Evolutionary conservation across 2,329 filamentous ascomycete genomes (phyloP).

Genomic region (Colletotrichum sp.): DNA sequence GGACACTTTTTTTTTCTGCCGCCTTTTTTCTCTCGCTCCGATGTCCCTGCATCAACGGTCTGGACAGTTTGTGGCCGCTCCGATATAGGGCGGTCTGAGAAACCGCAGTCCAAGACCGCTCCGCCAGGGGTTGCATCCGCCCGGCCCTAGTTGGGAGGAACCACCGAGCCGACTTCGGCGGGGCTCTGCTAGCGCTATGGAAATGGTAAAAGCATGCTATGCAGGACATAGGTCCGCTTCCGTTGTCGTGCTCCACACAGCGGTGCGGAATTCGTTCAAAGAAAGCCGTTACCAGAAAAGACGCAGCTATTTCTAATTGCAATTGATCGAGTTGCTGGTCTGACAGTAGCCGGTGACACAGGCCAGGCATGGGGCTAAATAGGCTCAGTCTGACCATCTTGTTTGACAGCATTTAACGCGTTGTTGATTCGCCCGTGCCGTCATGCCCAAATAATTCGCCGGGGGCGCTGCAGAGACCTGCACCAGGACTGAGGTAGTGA

Average conservation of each 20-base stretch:
- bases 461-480: background rate
- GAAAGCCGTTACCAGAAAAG: background rate
- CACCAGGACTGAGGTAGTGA: background rate
- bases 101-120: background rate
- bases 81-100: conserved; percentile 21
- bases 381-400: background rate
- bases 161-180: conserved; percentile 22
- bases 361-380: background rate
- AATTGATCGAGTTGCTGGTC: background rate
- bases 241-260: background rate
- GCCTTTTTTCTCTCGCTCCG: background rate
- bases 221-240: conserved; percentile 12
- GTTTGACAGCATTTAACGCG: background rate
- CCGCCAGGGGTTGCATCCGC: conserved; percentile 3
- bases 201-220: background rate
- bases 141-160: conserved; percentile 15
- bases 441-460: background rate
- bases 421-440: background rate
- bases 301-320: background rate
- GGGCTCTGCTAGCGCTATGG: conserved; percentile 7
- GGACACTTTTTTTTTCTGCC: conserved; percentile 14
- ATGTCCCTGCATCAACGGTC: background rate
- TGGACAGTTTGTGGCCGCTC: conserved; percentile 7
- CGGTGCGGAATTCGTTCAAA: background rate
- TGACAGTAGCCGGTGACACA: background rate